Evolutionary conservation across 2,329 filamentous ascomycete species (phyloP), one percentile per base, ranked within the genome.

Genomic region (Ilyonectria sp.): DNA sequence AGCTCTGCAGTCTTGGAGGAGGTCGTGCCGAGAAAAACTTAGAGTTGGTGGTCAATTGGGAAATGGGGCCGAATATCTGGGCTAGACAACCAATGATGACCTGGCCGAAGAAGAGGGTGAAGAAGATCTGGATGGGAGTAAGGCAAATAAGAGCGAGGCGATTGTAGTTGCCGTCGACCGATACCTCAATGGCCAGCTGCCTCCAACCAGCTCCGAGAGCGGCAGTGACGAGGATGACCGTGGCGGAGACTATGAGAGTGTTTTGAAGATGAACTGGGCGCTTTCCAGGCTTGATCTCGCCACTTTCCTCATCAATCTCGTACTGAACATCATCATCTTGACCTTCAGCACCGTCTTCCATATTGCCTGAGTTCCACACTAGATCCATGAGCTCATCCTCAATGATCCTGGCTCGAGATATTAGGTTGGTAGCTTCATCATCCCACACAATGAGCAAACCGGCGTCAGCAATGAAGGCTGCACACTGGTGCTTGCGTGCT

Each of bases 371-470:
- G 78, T 89, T 89, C 92, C 92, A 94, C 2, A 94, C 91, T 2
- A 94, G 84, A 74, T 93, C 89, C 90, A 94, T 93, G 49, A 95
- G 84, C 77, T 94, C 91, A 3, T 88, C 87, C 79, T 95, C 92
- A 67, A 95, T 94, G 37, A 86, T 86, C 76, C 91, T 90, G 50
- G 92, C 93, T 62, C 93, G 86, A 62, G 88, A 82, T 6, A 94
- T 85, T 9, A 95, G 83, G 75, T 94, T 90, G 63, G 91, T 84
- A 1, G 93, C 89, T 63, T 95, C 92, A 71, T 95, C 93, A 71
- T 95, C 93, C 93, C 93, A 96, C 1, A 95, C 92, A 1, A 95
- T 84, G 1, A 96, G 83, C 6, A 95, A 83, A 5, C 89, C 89
- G 69, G 93, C 90, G 0, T 88, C 89, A 2, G 92, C 90, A 47